Evolutionary conservation across 768 basidiomycete genomes (phyloP).

Genomic region (Termitomyces sp.): DNA sequence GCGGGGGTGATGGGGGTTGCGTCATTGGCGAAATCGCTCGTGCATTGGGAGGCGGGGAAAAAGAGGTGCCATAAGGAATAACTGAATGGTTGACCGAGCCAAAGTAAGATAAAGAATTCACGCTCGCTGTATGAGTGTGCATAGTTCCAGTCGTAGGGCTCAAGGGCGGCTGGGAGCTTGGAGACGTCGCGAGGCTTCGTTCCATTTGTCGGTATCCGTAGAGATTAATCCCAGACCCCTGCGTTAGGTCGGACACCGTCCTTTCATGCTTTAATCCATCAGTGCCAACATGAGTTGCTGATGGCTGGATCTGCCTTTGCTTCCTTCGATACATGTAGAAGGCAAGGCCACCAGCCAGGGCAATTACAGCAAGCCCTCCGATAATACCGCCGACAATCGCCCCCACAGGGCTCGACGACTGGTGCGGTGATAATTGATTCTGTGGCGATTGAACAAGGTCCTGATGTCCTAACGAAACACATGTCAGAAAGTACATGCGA

Average conservation of each 20-base stretch:
- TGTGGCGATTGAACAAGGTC: conserved; percentile 18
- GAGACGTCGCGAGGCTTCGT: conserved; percentile 18
- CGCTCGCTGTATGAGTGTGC: conserved; percentile 27
- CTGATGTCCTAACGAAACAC: conserved; percentile 16
- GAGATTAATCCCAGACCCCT: conserved; percentile 11
- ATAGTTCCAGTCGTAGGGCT: conserved; percentile 21
- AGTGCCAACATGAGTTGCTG: neutral
- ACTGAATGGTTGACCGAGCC: conserved; percentile 19
- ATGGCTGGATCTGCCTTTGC: neutral
- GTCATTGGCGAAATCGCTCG: conserved; percentile 11
- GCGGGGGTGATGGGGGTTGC: conserved; percentile 1
- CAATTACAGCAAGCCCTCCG: conserved; percentile 31
- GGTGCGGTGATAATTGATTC: neutral
- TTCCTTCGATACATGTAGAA: conserved; percentile 22
- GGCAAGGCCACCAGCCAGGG: conserved; percentile 19
- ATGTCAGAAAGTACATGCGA: neutral
- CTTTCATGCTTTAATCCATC: conserved; percentile 6
- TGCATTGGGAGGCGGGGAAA: conserved; percentile 11
- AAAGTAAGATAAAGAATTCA: conserved; percentile 25
- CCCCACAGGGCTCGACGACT: conserved; percentile 23
- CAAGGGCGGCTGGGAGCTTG: conserved; percentile 16
- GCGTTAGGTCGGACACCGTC: conserved; percentile 15
- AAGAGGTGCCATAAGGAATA: conserved; percentile 11
- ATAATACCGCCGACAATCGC: conserved; percentile 40
- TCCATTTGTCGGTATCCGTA: conserved; percentile 11